A percentile compares a stretch with the other conserved stretches of the same genome.
Evolutionary conservation across 192 early-diverging fungal genomes (phyloP).

Genomic region (Coemansia javaensis): DNA sequence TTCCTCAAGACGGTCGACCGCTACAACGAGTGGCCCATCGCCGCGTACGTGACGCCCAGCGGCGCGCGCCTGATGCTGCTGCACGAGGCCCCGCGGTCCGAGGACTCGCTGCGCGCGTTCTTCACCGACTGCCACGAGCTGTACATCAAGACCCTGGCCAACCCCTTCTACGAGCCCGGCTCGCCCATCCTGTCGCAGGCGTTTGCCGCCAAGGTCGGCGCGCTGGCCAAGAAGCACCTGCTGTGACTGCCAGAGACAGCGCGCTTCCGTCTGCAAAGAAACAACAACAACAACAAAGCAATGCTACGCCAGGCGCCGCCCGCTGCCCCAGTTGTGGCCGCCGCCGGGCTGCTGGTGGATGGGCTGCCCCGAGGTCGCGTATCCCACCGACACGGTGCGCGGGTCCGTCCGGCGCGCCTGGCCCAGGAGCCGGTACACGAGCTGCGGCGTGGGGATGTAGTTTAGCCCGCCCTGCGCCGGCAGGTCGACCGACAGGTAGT

Average conservation of each 20-base stretch:
- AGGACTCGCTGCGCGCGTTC: slow-evolving; percentile 62
- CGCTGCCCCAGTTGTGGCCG: slow-evolving; percentile 54
- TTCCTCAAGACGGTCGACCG: slow-evolving; percentile 92
- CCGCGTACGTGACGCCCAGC: slow-evolving; percentile 86
- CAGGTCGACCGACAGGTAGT: slow-evolving; percentile 66
- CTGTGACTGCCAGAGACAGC: too few relatives aligned
- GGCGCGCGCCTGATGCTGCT: slow-evolving; percentile 67
- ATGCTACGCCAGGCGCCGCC: slow-evolving; percentile 41
- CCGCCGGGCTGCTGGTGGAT: slow-evolving; percentile 25
- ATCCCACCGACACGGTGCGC: slow-evolving; percentile 9
- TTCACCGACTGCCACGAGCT: slow-evolving; percentile 28
- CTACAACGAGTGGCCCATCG: slow-evolving; percentile 92
- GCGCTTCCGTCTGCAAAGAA: too few relatives aligned
- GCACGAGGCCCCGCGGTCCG: slow-evolving; percentile 53
- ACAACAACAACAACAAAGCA: not conserved
- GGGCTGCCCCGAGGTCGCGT: slow-evolving; percentile 11
- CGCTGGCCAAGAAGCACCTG: slow-evolving; percentile 70
- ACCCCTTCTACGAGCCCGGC: slow-evolving; percentile 88
- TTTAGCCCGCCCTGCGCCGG: slow-evolving; percentile 60
- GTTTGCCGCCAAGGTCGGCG: slow-evolving; percentile 78
- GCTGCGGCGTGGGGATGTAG: slow-evolving; percentile 63
- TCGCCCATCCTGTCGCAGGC: slow-evolving; percentile 67
- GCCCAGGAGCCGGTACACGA: slow-evolving; percentile 51
- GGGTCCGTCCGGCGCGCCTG: slow-evolving; percentile 25
- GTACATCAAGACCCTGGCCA: slow-evolving; percentile 68